Base-by-base conservation (phyloP, 345 rosid genomes). In the Viola odorata region DNA sequence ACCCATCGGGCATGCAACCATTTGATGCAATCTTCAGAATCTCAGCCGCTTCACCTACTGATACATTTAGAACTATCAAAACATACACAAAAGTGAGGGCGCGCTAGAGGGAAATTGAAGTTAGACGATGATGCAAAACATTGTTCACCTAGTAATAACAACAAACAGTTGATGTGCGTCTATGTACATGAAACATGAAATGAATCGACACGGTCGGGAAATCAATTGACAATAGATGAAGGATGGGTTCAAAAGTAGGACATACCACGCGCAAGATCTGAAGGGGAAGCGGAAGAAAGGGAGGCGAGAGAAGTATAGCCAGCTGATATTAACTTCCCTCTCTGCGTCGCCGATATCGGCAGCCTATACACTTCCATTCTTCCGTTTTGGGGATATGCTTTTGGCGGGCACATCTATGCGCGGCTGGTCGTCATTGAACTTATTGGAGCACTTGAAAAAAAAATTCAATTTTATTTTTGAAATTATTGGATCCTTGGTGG, bases 251-350 rank as follows among this genome's bases (percentile, higher is more conserved):
- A 8, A 6, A 60, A 50, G 9, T 5, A 16, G 9, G 60, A 40
- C 12, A 52, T 57, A 86, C 97, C 91, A 49, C 85, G 81, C 69
- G 91, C 79, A 39, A 86, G 87, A 63, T 62, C 76, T 7, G 84
- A 57, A 4, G 87, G 64, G 45, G 91, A 80, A 61, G 71, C 71
- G 0, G 91, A 81, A 58, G 85, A 75, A 48, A 84, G 79, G 32
- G 81, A 80, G 16, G 88, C 66, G 13, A 83, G 73, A 45, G 85
- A 76, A 75, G 81, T 72, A 68, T 84, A 88, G 61, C 94, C 88
- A 0, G 85, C 83, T 1, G 86, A 73, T 49, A 85, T 73, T 5
- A 88, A 83, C 72, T 88, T 91, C 69, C 89, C 86, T 68, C 85
- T 83, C 57, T 70, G 84, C 53, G 81, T 71, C 12, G 86, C 84